phyloP scores from a whole-genome alignment of 2,329 filamentous ascomycete species.

The Nemania abortiva region DNA sequence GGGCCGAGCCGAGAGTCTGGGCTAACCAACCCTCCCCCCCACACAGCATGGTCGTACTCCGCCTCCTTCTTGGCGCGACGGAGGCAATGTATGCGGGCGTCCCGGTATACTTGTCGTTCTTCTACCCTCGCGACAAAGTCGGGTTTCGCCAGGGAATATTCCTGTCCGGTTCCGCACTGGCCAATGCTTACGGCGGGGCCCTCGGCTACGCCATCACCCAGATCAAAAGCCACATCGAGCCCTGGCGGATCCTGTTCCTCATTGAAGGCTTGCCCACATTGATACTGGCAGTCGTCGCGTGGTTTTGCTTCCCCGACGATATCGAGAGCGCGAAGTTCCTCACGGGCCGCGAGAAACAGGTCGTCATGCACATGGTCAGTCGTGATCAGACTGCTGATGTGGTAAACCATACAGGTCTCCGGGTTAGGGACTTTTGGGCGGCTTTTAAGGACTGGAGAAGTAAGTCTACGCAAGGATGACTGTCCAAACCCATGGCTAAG shows the following conservation, averaged over 20 bases:
- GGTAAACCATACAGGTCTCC: slow-evolving; percentile 38
- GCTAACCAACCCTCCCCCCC: slow-evolving; percentile 11
- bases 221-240: slow-evolving; percentile 45
- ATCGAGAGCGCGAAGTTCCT: slow-evolving; percentile 42
- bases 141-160: slow-evolving; percentile 69
- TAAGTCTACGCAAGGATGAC: slow-evolving; percentile 7
- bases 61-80: slow-evolving; percentile 58
- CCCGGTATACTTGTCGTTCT: slow-evolving; percentile 63
- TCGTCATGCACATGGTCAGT: slow-evolving; percentile 40
- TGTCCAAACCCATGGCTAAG: slow-evolving; percentile 1
- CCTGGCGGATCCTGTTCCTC: slow-evolving; percentile 61
- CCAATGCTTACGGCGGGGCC: slow-evolving; percentile 55
- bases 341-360: slow-evolving; percentile 54
- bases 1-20: background rate
- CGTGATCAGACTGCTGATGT: slow-evolving; percentile 42
- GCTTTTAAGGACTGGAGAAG: slow-evolving; percentile 45
- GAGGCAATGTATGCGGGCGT: slow-evolving; percentile 56
- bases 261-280: slow-evolving; percentile 59
- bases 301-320: slow-evolving; percentile 57
- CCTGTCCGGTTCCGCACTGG: slow-evolving; percentile 56
- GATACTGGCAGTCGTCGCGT: slow-evolving; percentile 56
- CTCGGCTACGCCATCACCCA: slow-evolving; percentile 55
- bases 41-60: slow-evolving; percentile 52
- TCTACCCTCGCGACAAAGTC: slow-evolving; percentile 69
- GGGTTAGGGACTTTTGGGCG: slow-evolving; percentile 37